Evolutionary conservation across 768 basidiomycete genomes (phyloP), one percentile per base, ranked within the genome.

Genomic region (Leccinum uliginosum): DNA sequence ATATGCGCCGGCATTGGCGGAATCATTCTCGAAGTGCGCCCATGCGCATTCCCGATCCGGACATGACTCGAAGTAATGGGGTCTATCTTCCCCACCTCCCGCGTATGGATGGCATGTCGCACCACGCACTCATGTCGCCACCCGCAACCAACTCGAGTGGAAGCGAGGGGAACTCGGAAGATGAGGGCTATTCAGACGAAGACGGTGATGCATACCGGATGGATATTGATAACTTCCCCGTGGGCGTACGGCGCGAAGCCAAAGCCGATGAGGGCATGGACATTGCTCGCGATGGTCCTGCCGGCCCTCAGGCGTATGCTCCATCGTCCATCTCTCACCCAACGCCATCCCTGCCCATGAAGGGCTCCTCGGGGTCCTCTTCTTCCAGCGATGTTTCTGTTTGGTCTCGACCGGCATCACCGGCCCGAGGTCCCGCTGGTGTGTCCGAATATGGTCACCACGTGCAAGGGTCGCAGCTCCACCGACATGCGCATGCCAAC

Each of bases 1-100:
- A 91, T 68, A 91, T 91, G 89, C 80, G 89, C 29, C 76, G 89
- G 6, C 89, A 91, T 64, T 85, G 83, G 67, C 77, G 87, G 46
- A 90, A 87, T 67, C 88, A 91, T 59, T 73, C 70, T 0, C 34
- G 68, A 51, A 71, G 63, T 50, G 62, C 62, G 0, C 58, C 71
- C 23, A 50, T 62, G 9, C 67, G 60, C 51, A 45, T 70, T 0
- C 60, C 65, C 0, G 70, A 72, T 53, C 32, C 55, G 27, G 65
- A 65, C 46, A 9, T 67, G 48, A 40, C 35, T 4, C 35, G 26
- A 24, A 53, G 55, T 0, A 15, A 45, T 38, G 59, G 51, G 48
- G 30, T 54, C 6, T 69, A 65, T 30, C 61, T 19, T 32, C 57
- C 54, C 4, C 59, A 21, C 27, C 51, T 54, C 11, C 3, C 55